phyloP scores from a whole-genome alignment of 345 rosid species.

The Hibiscus trionum region DNA sequence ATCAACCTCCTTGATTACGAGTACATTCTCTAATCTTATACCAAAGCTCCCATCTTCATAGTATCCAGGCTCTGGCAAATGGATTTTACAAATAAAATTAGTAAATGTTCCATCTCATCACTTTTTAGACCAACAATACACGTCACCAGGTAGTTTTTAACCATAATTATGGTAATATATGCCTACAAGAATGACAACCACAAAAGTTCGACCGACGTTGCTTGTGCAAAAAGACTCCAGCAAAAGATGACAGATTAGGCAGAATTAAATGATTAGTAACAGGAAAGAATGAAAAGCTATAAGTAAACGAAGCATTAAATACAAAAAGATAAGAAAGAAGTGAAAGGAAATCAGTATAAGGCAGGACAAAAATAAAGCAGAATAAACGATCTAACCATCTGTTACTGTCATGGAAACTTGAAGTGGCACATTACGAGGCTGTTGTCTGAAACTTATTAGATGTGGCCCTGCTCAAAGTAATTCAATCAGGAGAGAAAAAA shows the following conservation, averaged over 20 bases:
- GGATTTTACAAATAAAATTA: background rate
- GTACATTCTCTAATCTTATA: slow-evolving; percentile 91
- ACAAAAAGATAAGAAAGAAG: background rate
- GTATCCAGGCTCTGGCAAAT: slow-evolving; percentile 77
- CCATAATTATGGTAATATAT: background rate
- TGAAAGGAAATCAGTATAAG: background rate
- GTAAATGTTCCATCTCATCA: background rate
- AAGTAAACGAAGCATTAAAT: background rate
- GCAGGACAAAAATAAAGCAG: background rate
- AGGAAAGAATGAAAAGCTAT: background rate
- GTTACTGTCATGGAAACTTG: slow-evolving; percentile 99
- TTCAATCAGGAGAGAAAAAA: background rate
- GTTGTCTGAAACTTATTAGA: slow-evolving; percentile 73
- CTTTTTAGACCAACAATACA: background rate
- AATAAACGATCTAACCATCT: slow-evolving; percentile 52
- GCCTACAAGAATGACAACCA: background rate
- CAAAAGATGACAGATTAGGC: background rate
- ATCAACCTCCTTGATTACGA: slow-evolving; percentile 60
- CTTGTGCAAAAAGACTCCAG: background rate
- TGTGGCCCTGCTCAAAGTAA: slow-evolving; percentile 72
- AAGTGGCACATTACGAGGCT: slow-evolving; percentile 72
- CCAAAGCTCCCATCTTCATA: slow-evolving; percentile 95
- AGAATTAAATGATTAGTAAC: background rate
- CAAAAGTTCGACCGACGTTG: background rate
- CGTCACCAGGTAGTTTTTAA: background rate